phyloP scores from a whole-genome alignment of 345 rosid species.

The Microthlaspi erraticum region DNA sequence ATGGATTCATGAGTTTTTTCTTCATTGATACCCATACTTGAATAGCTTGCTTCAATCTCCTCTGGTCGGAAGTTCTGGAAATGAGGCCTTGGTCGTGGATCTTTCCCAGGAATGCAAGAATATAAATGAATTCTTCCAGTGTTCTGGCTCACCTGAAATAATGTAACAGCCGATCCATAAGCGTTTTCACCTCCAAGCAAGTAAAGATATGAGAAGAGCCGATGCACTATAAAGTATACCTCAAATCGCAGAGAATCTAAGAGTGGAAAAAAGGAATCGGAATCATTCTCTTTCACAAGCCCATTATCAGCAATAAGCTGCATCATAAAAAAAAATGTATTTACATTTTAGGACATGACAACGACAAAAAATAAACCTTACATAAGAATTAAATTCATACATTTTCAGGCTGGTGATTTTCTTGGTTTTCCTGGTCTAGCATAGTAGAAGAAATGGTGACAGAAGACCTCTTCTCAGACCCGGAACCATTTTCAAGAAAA shows the following conservation, averaged over 20 bases:
- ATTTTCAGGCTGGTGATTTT: constrained; percentile 43
- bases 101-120: constrained; percentile 70
- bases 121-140: constrained; percentile 92
- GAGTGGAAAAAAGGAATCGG: constrained; percentile 43
- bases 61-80: constrained; percentile 82
- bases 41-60: constrained; percentile 61
- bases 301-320: constrained; percentile 42
- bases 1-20: constrained; percentile 43
- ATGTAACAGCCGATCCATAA: constrained; percentile 20
- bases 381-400: constrained; percentile 40
- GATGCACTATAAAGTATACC: constrained; percentile 52
- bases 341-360: constrained; percentile 11
- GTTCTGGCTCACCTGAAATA: constrained; percentile 81
- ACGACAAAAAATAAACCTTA: constrained; percentile 14
- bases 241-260: constrained; percentile 71
- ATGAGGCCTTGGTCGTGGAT: constrained; percentile 78
- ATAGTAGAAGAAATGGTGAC: constrained; percentile 39
- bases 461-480: constrained; percentile 36
- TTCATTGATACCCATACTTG: constrained; percentile 34
- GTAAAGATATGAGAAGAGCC: constrained; percentile 16
- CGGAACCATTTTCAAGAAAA: constrained; percentile 40
- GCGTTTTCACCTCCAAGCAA: constrained; percentile 16
- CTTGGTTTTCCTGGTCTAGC: constrained; percentile 38
- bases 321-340: constrained; percentile 6
- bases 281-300: constrained; percentile 47